phyloP scores from a whole-genome alignment of 1,139 yeast species.

The Tardiomyces depauwii region DNA sequence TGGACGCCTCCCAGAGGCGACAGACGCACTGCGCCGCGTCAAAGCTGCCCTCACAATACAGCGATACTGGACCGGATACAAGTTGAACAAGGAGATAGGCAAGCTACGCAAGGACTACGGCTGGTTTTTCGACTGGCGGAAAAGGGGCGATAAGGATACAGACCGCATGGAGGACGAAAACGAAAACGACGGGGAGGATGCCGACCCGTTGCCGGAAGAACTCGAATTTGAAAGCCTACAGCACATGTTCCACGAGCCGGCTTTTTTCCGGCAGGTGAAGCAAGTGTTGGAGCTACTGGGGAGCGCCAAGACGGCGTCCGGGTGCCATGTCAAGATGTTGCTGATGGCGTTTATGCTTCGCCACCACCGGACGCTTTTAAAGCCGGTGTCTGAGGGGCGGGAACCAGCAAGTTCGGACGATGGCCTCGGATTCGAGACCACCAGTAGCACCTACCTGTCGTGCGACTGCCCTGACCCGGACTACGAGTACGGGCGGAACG shows the following conservation, averaged over 20 bases:
- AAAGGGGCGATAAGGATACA: slow-evolving; percentile 1
- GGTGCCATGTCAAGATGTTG: slow-evolving; percentile 16
- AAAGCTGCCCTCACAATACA: slow-evolving; percentile 9
- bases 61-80: slow-evolving; percentile 10
- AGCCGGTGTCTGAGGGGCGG: background rate
- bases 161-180: background rate
- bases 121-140: slow-evolving; percentile 14
- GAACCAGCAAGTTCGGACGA: too few species aligned
- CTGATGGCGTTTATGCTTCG: slow-evolving; percentile 16
- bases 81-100: slow-evolving; percentile 7
- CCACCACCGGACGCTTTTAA: slow-evolving; percentile 9
- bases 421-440: background rate
- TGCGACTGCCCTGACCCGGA: background rate
- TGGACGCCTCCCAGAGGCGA: too few species aligned
- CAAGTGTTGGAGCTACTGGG: slow-evolving; percentile 12
- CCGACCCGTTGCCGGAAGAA: slow-evolving; percentile 5
- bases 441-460: background rate
- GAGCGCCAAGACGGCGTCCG: slow-evolving; percentile 10
- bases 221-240: slow-evolving; percentile 6
- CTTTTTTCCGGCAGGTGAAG: slow-evolving; percentile 7
- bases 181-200: background rate
- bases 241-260: slow-evolving; percentile 7
- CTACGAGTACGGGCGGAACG: background rate
- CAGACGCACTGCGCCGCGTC: background rate
- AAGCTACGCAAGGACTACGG: slow-evolving; percentile 8